phyloP scores from a whole-genome alignment of 345 rosid species.

The Citrus trifoliata region DNA sequence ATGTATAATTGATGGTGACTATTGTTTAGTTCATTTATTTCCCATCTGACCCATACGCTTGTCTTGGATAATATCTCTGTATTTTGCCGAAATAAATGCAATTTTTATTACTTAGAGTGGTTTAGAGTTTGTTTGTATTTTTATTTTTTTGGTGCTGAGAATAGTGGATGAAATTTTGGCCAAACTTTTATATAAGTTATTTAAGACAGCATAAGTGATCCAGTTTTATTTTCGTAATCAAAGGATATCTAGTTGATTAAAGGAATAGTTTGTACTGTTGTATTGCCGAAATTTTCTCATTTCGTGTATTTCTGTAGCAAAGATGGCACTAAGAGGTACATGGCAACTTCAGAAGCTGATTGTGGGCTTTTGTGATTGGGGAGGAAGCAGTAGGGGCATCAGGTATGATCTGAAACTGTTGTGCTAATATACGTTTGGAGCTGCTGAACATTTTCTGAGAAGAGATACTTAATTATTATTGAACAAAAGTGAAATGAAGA shows the following conservation, averaged over 20 bases:
- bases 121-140: too few species aligned
- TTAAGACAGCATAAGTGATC: not conserved
- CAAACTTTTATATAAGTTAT: not conserved
- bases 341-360: constrained; percentile 90
- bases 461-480: not conserved
- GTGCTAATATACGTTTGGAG: not conserved
- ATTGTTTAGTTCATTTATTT: not conserved
- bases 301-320: not conserved
- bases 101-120: not conserved
- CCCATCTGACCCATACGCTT: not conserved
- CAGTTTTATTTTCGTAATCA: not conserved
- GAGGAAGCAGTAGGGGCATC: constrained; percentile 92
- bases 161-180: not conserved
- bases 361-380: constrained; percentile 87
- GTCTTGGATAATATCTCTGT: not conserved
- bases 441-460: too few species aligned
- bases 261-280: not conserved
- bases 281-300: not conserved
- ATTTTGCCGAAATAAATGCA: not conserved
- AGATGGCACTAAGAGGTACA: constrained; percentile 78
- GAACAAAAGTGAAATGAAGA: not conserved
- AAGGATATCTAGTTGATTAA: not conserved
- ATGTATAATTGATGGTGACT: not conserved
- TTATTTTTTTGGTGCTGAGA: not conserved
- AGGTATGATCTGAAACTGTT: constrained; percentile 36